phyloP scores from a whole-genome alignment of 768 basidiomycete genomes.

The Lenzites betulinus region DNA sequence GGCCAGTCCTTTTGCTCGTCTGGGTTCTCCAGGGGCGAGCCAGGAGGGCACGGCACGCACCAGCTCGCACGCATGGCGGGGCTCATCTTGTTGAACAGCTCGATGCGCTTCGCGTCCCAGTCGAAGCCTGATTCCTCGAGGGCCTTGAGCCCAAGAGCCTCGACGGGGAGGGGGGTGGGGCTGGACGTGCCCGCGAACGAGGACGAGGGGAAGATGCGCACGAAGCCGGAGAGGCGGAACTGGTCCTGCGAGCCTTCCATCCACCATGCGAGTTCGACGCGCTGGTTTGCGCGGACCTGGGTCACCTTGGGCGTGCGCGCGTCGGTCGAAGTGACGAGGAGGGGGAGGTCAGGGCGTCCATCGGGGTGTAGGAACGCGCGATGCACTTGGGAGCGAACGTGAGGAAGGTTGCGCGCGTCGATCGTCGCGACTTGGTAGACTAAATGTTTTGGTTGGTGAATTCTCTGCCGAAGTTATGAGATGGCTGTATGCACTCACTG shows the following conservation, averaged over 20 bases:
- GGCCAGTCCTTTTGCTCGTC: constrained; percentile 70
- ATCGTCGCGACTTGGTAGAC: constrained; percentile 65
- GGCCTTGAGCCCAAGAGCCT: constrained; percentile 14
- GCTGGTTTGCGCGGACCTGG: constrained; percentile 51
- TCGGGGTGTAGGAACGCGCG: constrained; percentile 55
- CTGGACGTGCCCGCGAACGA: constrained; percentile 33
- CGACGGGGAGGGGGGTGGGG: constrained; percentile 20
- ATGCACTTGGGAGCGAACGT: constrained; percentile 67
- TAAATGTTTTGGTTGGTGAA: constrained; percentile 26
- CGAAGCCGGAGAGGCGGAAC: constrained; percentile 65
- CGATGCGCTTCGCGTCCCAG: constrained; percentile 68
- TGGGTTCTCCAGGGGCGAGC: constrained; percentile 49
- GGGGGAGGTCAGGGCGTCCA: constrained; percentile 48
- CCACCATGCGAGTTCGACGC: constrained; percentile 77
- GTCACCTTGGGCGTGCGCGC: constrained; percentile 66
- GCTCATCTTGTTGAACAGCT: constrained; percentile 60
- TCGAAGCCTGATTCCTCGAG: constrained; percentile 40
- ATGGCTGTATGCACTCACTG: constrained; percentile 16
- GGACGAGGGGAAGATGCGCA: constrained; percentile 56
- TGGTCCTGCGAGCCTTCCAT: constrained; percentile 66
- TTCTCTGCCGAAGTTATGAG: neutral
- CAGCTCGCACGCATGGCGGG: constrained; percentile 69
- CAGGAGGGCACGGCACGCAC: constrained; percentile 64
- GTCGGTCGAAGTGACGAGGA: constrained; percentile 73
- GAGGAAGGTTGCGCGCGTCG: constrained; percentile 48